These are phyloP conservation scores for Cornus florida DNA, from an alignment of 148 eudicot genomes.

Conservation along the genomic window DNA sequence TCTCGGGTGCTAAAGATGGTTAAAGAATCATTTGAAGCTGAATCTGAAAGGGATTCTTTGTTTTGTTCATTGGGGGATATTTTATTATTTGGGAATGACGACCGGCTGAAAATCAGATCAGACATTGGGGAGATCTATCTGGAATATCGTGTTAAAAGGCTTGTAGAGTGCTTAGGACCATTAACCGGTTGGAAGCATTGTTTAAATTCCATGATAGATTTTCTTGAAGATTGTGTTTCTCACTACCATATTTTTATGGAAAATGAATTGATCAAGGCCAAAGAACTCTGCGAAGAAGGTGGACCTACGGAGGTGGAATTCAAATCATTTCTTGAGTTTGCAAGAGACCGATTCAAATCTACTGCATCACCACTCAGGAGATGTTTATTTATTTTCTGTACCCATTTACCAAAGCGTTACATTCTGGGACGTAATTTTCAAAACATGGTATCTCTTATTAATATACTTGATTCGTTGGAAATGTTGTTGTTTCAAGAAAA, in stretches of 20 bases:
- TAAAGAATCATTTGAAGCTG: conserved; percentile 20
- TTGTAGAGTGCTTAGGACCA: conserved; percentile 40
- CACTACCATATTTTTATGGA: conserved; percentile 27
- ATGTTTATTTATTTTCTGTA: conserved; percentile 31
- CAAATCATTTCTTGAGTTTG: conserved; percentile 36
- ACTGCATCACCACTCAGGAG: conserved; percentile 30
- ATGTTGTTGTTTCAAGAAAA: conserved; percentile 25
- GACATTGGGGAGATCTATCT: conserved; percentile 44
- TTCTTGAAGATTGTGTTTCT: conserved; percentile 52
- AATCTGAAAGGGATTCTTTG: not conserved
- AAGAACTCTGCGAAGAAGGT: conserved; percentile 13
- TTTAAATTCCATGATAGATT: conserved; percentile 28
- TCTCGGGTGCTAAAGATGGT: conserved; percentile 33
- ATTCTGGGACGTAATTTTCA: conserved; percentile 23
- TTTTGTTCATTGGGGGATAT: conserved; percentile 37
- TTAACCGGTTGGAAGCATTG: conserved; percentile 52
- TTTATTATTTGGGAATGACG: conserved; percentile 46
- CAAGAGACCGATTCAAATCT: conserved; percentile 31
- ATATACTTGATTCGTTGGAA: conserved; percentile 31
- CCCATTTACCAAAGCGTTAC: conserved; percentile 40
- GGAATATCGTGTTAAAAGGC: conserved; percentile 44
- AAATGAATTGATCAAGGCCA: conserved; percentile 24
- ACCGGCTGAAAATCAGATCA: conserved; percentile 29
- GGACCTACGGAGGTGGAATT: conserved; percentile 2
- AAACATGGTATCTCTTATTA: conserved; percentile 16